Evolutionary conservation across 179 eudicot species (phyloP), one percentile per base, ranked within the genome.

Genomic region (Beta macrorhiza): DNA sequence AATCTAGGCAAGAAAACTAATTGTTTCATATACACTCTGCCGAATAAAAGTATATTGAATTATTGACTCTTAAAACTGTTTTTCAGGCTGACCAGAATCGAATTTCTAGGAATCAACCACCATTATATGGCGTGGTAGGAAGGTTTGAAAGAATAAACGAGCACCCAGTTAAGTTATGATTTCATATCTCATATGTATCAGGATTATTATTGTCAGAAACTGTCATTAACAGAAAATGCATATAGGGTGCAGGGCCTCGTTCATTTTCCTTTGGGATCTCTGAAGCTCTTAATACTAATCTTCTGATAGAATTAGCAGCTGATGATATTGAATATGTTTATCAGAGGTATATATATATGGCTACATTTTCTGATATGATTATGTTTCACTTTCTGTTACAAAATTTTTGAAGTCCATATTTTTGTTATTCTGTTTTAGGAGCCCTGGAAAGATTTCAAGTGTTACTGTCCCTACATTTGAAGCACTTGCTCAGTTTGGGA

Each of bases 261-360:
- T 91, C 97, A 56, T 95, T 93, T 84, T 95, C 99, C 79, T 90
- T 93, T 68, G 99, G 98, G 42, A 91, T 95, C 69, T 89, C 97
- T 47, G 98, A 95, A 90, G 91, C 89, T 75, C 86, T 95, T 14
- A 95, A 91, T 67, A 88, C 99, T 75, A 93, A 95, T 80, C 89
- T 95, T 51, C 74, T 95, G 90, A 84, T 95, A 76, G 98, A 95
- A 85, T 73, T 95, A 71, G 90, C 87, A 77, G 99, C 99, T 57
- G 97, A 95, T 86, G 99, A 95, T 85, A 92, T 95, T 56, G 99
- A 95, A 82, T 93, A 90, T 84, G 97, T 93, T 81, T 91, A 87
- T 80, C 97, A 95, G 83, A 92, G 95, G 98, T 92, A 83, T 82
- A 5, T 8, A 29, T 56, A 13, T 37, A 37, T 37, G 42, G 42